These are phyloP conservation scores for Mucor indicus DNA, from an alignment of 371 early-diverging fungal genomes.

Conservation along the genomic window DNA sequence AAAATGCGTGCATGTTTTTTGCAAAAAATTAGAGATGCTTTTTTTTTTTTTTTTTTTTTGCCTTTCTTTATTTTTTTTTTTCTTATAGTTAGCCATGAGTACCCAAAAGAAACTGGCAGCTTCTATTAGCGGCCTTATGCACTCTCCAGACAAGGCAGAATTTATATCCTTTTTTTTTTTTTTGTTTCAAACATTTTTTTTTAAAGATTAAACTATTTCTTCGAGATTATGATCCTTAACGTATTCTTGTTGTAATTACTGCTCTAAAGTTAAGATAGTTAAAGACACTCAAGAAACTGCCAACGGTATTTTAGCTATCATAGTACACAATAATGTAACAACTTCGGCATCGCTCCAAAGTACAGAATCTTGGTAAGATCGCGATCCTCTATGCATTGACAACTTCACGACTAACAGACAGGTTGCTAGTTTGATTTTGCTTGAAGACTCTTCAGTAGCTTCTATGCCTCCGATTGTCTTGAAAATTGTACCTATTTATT, in stretches of 20 bases:
- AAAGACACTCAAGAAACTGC: not conserved
- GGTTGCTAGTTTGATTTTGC: constrained; percentile 18
- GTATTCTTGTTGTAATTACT: constrained; percentile 18
- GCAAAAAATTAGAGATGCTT: too few species aligned
- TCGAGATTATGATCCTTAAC: constrained; percentile 8
- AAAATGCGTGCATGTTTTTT: too few species aligned
- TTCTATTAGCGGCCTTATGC: constrained; percentile 13
- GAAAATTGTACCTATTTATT: constrained; percentile 22
- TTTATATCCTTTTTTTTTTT: constrained; percentile 39
- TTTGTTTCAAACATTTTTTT: too few species aligned
- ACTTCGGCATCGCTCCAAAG: not conserved
- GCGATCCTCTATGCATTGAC: too few species aligned
- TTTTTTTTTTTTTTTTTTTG: too few species aligned
- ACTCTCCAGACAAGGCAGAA: constrained; percentile 22
- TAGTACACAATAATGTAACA: constrained; percentile 4
- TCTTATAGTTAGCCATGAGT: too few species aligned
- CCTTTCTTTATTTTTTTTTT: too few species aligned
- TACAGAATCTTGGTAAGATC: constrained; percentile 35
- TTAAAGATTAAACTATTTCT: not conserved
- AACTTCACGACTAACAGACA: not conserved
- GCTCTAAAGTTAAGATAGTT: constrained; percentile 19
- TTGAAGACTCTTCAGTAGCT: constrained; percentile 18
- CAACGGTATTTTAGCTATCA: constrained; percentile 13
- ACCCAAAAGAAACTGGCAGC: constrained; percentile 1
- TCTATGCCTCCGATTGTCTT: constrained; percentile 31